Percentiles rank a stretch among this genome's conserved stretches.
phyloP scores from a whole-genome alignment of 495 filamentous ascomycete genomes.

The Parmelia sp. region DNA sequence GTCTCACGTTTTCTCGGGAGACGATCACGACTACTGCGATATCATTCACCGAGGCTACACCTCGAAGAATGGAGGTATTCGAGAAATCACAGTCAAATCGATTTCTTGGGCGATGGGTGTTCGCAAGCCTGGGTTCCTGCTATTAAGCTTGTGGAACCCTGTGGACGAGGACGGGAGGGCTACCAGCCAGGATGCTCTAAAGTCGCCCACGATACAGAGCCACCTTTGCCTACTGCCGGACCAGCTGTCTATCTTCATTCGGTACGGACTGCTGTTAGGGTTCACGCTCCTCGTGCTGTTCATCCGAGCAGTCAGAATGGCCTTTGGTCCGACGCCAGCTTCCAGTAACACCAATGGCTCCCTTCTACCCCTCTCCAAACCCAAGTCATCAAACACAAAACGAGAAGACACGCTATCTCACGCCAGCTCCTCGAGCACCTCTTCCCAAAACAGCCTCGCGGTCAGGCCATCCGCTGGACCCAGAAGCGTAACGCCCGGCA shows the following conservation, averaged over 20 bases:
- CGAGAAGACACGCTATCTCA: slow-evolving; percentile 21
- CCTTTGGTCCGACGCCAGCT: not conserved
- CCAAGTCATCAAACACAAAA: slow-evolving; percentile 23
- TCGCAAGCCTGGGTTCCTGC: slow-evolving; percentile 74
- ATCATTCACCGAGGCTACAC: slow-evolving; percentile 64
- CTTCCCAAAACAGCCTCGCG: slow-evolving; percentile 20
- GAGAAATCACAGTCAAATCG: slow-evolving; percentile 91
- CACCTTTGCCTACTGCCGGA: slow-evolving; percentile 89
- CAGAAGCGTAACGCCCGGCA: slow-evolving; percentile 25
- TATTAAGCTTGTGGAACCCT: slow-evolving; percentile 89
- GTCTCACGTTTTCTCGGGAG: slow-evolving; percentile 79
- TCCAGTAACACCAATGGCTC: slow-evolving; percentile 2
- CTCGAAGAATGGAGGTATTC: slow-evolving; percentile 54
- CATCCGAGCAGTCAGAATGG: slow-evolving; percentile 53
- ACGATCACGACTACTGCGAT: slow-evolving; percentile 98
- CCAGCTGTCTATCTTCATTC: slow-evolving; percentile 74
- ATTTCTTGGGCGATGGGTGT: slow-evolving; percentile 98
- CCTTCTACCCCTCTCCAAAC: slow-evolving; percentile 6
- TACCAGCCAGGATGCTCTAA: slow-evolving; percentile 31
- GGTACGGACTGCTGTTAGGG: slow-evolving; percentile 58
- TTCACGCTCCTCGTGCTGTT: slow-evolving; percentile 55
- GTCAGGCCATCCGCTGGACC: slow-evolving; percentile 26
- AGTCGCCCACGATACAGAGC: slow-evolving; percentile 62
- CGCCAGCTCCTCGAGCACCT: slow-evolving; percentile 19
- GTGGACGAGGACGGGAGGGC: slow-evolving; percentile 58